Conservation (phyloP, 148 eudicot genomes). For the Heliamphora exappendiculata region DNA sequence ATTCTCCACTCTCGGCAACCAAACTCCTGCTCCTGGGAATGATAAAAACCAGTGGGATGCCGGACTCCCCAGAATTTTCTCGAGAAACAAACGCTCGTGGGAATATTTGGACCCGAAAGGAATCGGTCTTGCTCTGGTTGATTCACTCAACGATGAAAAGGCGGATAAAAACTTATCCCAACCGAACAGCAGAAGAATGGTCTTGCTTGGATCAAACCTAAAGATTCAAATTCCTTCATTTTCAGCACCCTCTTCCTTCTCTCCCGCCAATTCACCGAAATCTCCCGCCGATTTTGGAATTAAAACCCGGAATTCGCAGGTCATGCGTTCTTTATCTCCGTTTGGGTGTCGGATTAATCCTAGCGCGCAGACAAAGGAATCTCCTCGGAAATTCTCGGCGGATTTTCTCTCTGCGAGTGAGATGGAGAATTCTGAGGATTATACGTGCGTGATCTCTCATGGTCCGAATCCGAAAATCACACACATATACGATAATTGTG, state of each 20-base stretch:
- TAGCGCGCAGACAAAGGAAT: too few relatives aligned
- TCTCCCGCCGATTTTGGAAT: slow-evolving; percentile 51
- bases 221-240: slow-evolving; percentile 47
- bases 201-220: slow-evolving; percentile 44
- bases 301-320: slow-evolving; percentile 39
- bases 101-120: slow-evolving; percentile 25
- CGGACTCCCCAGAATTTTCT: too few relatives aligned
- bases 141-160: slow-evolving; percentile 32
- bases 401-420: slow-evolving; percentile 31
- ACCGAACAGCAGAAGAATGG: slow-evolving; percentile 22
- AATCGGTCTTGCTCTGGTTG: slow-evolving; percentile 50
- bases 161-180: slow-evolving; percentile 16
- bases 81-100: slow-evolving; percentile 13
- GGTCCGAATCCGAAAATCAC: slow-evolving; percentile 57
- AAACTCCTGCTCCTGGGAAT: slow-evolving; percentile 30
- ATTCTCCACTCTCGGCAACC: slow-evolving; percentile 24
- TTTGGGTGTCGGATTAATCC: slow-evolving; percentile 23
- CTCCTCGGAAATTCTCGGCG: slow-evolving; percentile 21
- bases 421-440: slow-evolving; percentile 72
- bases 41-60: slow-evolving; percentile 29
- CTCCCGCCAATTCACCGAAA: slow-evolving; percentile 25
- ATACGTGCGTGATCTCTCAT: slow-evolving; percentile 51
- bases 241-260: slow-evolving; percentile 18
- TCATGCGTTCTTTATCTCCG: slow-evolving; percentile 25
- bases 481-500: slow-evolving; percentile 56